These are phyloP conservation scores for Vitis cinerea DNA, from an alignment of 164 flowering plant species.

Conservation along the genomic window DNA sequence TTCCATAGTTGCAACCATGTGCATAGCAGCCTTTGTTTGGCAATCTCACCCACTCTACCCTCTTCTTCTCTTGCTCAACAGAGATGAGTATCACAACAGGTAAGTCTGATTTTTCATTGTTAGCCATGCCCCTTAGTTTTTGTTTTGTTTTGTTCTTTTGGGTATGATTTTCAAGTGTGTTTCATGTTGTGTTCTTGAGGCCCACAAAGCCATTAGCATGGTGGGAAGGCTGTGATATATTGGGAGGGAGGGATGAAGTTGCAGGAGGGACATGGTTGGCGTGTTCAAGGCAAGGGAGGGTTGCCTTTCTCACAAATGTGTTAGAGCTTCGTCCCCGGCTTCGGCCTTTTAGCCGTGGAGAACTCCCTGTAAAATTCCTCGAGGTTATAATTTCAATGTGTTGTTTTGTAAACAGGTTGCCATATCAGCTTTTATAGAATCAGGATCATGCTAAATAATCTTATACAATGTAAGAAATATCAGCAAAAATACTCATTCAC, in stretches of 20 bases:
- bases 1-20: constrained; percentile 36
- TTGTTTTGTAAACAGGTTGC: too few species aligned
- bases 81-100: constrained; percentile 75
- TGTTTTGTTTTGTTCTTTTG: not conserved
- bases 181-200: constrained; percentile 22
- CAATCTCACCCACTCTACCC: constrained; percentile 66
- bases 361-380: constrained; percentile 47
- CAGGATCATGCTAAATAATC: too few species aligned
- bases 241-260: constrained; percentile 53
- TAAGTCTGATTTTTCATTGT: constrained; percentile 8
- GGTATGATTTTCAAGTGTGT: not conserved
- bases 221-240: constrained; percentile 55
- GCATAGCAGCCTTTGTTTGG: constrained; percentile 75
- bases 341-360: constrained; percentile 46
- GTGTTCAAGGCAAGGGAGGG: constrained; percentile 43
- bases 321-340: constrained; percentile 40
- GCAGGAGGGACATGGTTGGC: constrained; percentile 70
- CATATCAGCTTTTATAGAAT: too few species aligned
- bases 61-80: constrained; percentile 61
- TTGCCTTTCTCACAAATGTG: constrained; percentile 60
- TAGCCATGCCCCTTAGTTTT: not conserved
- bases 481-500: not conserved
- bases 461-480: too few species aligned
- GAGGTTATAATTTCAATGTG: constrained; percentile 21
- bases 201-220: constrained; percentile 48